phyloP scores from a whole-genome alignment of 169 alveolate genomes.

The Plasmodium knowlesi region DNA sequence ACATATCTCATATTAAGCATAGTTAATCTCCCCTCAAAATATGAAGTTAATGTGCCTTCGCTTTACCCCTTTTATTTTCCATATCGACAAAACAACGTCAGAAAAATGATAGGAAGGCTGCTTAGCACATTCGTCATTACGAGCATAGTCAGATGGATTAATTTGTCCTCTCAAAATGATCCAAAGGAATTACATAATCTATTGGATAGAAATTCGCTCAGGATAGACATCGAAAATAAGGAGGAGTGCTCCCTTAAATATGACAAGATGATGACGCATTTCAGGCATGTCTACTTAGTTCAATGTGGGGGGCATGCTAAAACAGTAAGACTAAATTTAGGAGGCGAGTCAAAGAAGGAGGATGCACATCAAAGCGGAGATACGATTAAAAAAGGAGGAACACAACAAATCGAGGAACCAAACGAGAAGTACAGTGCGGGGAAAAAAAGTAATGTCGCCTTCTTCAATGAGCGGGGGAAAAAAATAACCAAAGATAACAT shows the following conservation, averaged over 20 bases:
- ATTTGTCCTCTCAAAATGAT: conserved; percentile 5
- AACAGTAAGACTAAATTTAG: conserved; percentile 8
- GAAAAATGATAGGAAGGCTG: background rate
- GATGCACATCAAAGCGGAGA: background rate
- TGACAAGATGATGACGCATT: background rate
- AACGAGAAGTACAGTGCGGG: background rate
- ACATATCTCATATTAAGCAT: background rate
- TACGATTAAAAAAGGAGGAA: background rate
- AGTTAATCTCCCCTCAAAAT: background rate
- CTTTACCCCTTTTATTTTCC: background rate
- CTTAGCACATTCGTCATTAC: background rate
- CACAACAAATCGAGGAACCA: background rate
- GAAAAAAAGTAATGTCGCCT: background rate
- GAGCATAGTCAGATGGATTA: background rate
- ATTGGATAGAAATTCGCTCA: background rate
- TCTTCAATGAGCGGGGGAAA: conserved; percentile 18
- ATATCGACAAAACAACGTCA: background rate
- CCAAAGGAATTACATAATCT: background rate
- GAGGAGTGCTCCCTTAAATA: conserved; percentile 36
- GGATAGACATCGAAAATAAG: conserved; percentile 23
- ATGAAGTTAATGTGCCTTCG: background rate
- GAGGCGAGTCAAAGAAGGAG: background rate
- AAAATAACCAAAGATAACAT: conserved; percentile 29
- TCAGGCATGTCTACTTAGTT: conserved; percentile 25
- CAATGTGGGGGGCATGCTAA: conserved; percentile 16